Percentiles rank a stretch among this genome's conserved stretches.
Evolutionary conservation across 176 grass and related monocot species (phyloP).

Genomic region (Lolium multiflorum): DNA sequence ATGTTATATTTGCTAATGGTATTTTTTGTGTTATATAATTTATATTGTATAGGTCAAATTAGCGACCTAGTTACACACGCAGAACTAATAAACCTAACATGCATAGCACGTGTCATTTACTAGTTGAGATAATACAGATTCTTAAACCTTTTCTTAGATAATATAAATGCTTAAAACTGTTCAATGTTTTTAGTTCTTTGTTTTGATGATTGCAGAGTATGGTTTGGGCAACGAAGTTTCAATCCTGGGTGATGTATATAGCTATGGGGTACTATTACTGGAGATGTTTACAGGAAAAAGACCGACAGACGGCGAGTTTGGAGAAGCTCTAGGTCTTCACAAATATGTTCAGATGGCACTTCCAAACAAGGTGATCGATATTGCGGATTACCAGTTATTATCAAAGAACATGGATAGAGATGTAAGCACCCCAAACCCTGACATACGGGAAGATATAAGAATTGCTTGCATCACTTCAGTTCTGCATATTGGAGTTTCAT

Average conservation of each 20-base stretch:
- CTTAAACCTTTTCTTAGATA: neutral
- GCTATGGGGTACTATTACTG: slow-evolving; percentile 18
- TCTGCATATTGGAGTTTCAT: neutral
- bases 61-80: too few species aligned
- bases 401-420: neutral
- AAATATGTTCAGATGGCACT: neutral
- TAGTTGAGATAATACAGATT: neutral
- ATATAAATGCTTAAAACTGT: neutral
- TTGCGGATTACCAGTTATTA: neutral
- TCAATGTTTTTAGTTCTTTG: neutral
- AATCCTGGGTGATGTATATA: slow-evolving; percentile 10
- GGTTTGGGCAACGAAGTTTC: slow-evolving; percentile 24
- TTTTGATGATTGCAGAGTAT: slow-evolving; percentile 22
- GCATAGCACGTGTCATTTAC: too few species aligned
- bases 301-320: neutral
- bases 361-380: neutral
- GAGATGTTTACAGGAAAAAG: slow-evolving; percentile 38
- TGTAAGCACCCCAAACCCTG: neutral
- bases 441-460: neutral
- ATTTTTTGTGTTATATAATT: too few species aligned
- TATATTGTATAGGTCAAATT: too few species aligned
- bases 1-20: too few species aligned
- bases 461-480: slow-evolving; percentile 12
- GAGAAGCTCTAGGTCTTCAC: neutral
- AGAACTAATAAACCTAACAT: too few species aligned